Base-by-base conservation (phyloP, 306 rosid genomes). In the Casuarina cunninghamiana region DNA sequence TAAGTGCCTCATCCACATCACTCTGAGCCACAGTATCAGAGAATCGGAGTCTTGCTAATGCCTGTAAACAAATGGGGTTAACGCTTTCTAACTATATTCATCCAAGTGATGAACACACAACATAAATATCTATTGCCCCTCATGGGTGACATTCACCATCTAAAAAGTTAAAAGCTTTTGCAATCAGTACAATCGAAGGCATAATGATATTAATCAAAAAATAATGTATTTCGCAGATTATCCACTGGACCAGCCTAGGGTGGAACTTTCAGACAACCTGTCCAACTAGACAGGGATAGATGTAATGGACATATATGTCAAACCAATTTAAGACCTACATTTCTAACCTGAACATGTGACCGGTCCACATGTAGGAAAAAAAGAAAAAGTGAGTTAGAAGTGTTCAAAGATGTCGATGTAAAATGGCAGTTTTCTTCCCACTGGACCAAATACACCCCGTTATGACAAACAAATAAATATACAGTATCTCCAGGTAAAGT, bases 1-100 rank as follows among this genome's bases (percentile, higher is more conserved):
- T 86, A 77, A 96, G 86, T 42, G 98, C 97, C 82, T 96, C 99
- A 9, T 95, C 99, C 78, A 95, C 99, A 3, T 95, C 99, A 82
- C 97, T 92, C 84, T 95, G 99, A 83, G 94, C 99, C 80, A 96
- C 93, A 8, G 90, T 85, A 75, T 86, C 94, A 72, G 98, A 86
- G 76, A 93, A 91, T 49, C 99, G 88, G 58, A 96, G 98, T 82
- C 99, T 93, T 67, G 97, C 99, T 74, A 96, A 85, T 43, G 98
- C 97, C 98, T 93, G 89, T 75, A 43, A 45, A 77, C 53, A 71
- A 71, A 85, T 67, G 58, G 72, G 42, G 80, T 80, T 50, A 67
- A 15, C 60, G 72, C n/a, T 12, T 1, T 66, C 32, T 17, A 6
- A 4, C 49, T 13, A 37, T 32, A 62, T 26, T 26, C 32, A 26